Evolutionary conservation across 176 grass and related monocot genomes (phyloP).

Genomic region (Oryza punctata): DNA sequence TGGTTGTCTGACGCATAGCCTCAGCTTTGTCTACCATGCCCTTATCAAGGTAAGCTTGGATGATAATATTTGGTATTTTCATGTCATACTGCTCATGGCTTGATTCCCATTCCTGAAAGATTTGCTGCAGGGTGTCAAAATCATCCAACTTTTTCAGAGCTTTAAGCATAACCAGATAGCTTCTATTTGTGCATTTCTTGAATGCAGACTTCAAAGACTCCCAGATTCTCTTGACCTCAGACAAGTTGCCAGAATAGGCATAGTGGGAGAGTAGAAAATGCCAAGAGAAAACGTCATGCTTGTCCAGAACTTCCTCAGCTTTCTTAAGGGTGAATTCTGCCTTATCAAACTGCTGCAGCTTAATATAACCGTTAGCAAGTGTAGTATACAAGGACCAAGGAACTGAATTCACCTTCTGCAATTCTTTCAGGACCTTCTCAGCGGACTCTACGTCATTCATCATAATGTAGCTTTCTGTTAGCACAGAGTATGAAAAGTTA

Average conservation of each 20-base stretch:
- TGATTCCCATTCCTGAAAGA: constrained; percentile 58
- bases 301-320: constrained; percentile 45
- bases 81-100: constrained; percentile 32
- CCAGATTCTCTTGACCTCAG: constrained; percentile 59
- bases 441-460: constrained; percentile 39
- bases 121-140: constrained; percentile 27
- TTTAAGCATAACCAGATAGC: constrained; percentile 50
- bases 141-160: constrained; percentile 52
- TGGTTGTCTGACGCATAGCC: constrained; percentile 41
- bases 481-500: constrained; percentile 38
- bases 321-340: constrained; percentile 53
- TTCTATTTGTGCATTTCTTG: constrained; percentile 45
- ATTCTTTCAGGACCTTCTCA: constrained; percentile 42
- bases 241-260: constrained; percentile 46
- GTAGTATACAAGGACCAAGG: constrained; percentile 51
- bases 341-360: constrained; percentile 41
- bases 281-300: neutral
- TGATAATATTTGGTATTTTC: constrained; percentile 50
- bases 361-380: constrained; percentile 49
- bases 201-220: constrained; percentile 40
- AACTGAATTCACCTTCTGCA: constrained; percentile 8
- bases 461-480: constrained; percentile 44
- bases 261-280: constrained; percentile 39
- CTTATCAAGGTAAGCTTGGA: constrained; percentile 46
- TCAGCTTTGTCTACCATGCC: constrained; percentile 54